Conservation (phyloP, 139 green algal species). For the Ulvella scutata region DNA sequence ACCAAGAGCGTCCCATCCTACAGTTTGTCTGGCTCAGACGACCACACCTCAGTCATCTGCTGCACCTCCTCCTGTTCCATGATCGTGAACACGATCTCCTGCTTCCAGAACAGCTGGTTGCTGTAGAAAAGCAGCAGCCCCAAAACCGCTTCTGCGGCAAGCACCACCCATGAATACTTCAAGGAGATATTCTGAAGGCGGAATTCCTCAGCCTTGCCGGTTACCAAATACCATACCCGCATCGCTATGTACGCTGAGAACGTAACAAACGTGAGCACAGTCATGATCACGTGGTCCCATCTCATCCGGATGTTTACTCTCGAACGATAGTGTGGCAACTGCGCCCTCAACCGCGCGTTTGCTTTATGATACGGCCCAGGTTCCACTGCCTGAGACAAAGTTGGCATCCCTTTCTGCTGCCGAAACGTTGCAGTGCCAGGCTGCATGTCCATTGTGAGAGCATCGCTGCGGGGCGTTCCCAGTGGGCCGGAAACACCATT, state of each 20-base stretch:
- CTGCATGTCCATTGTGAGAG: too few relatives aligned
- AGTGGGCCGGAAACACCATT: too few relatives aligned
- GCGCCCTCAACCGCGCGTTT: neutral
- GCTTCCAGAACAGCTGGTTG: conserved; percentile 3
- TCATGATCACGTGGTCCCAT: neutral
- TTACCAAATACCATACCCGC: neutral
- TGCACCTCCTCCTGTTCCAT: too few relatives aligned
- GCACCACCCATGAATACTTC: neutral
- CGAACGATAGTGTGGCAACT: neutral
- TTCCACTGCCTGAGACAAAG: neutral
- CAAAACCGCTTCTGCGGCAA: neutral
- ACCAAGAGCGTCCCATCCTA: too few relatives aligned
- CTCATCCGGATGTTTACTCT: neutral
- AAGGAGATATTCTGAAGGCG: neutral
- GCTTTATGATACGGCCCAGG: neutral
- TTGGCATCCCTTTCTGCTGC: neutral
- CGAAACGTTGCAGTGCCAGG: too few relatives aligned
- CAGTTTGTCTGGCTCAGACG: too few relatives aligned
- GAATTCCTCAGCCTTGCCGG: neutral
- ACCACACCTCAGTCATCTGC: too few relatives aligned
- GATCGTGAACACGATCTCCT: neutral
- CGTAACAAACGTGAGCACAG: neutral
- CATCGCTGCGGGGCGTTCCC: too few relatives aligned
- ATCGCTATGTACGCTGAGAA: neutral
- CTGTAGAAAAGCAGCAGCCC: neutral